Base-by-base conservation (phyloP, 139 green algal genomes). In the Parachlorella kessleri region DNA sequence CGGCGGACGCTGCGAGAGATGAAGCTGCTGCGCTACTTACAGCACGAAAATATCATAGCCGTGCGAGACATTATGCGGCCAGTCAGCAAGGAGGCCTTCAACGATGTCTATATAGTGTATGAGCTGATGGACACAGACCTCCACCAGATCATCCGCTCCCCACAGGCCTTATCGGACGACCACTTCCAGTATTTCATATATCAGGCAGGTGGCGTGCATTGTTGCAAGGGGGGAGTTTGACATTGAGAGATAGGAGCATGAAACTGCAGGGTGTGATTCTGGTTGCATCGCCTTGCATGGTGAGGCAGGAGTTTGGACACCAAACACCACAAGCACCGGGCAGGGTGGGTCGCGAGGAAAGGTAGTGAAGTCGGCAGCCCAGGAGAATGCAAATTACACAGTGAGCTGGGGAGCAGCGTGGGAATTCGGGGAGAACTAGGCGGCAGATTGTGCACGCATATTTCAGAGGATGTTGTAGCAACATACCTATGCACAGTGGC, bases 91-190 rank as follows among this genome's bases (percentile, higher is more conserved):
- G 76, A 77, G 40, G 66, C 41, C 39, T 97, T 97, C 82, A 94
- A 96, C 69, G 96, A 99, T 65, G 92, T 99, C 1, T 99, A 99
- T 88, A 86, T 99, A 24, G 94, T 99, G 63, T 98, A 99, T 74
- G 97, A 99, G 88, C 91, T 99, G 21, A 99, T 99, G 97, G 97
- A 99, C 90, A 99, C 97, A 30, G 97, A 99, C 87, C 89, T 99
- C 79, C 96, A 99, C 89, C 75, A 99, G 85, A 99, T 99, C 89
- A 98, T 99, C 80, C 86, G 94, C 48, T 98, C 94, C 38, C 88
- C 85, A 2, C 97, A 99, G 87, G 75, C 91, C 3, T 89, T 99
- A 7, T 93, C 92, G 6, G 95, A 99, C 83, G 96, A 99, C 76
- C 97, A 99, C 90, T 96, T 94, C 59, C 94, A 99, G 84, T 99